Base-by-base conservation (phyloP, 2,329 filamentous ascomycete genomes). In the Pyrenophora seminiperda region DNA sequence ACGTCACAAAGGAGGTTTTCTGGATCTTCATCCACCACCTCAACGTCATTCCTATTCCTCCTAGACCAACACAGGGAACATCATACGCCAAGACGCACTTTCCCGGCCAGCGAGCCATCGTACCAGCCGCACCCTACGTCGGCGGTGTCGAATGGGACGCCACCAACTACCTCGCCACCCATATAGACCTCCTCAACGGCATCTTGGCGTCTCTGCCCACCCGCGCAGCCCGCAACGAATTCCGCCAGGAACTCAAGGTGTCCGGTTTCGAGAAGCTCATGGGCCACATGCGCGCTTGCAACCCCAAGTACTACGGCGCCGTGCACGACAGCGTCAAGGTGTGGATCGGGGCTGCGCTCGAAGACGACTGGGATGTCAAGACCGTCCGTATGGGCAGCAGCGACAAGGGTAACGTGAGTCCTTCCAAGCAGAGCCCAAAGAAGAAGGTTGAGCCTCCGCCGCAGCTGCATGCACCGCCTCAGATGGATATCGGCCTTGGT, bases 111-210 rank as follows among this genome's bases (percentile, higher is more conserved):
- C 86, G 91, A 0, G 89, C 92, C 3, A 94, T 94, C 0, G 91
- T 97, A 1, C 91, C 93, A 19, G 93, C 94, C 13, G 93, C 93
- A 4, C 93, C 93, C 1, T 97, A 97, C 68, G 92, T 97, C 33
- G 94, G 94, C 40, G 93, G 94, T 45, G 94, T 97, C 7, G 94
- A 99, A 74, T 97, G 94, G 94, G 94, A 97, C 70, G 94, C 94
- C 2, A 97, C 94, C 7, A 97, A 96, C 73, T 97, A 97, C 71
- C 81, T 97, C 9, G 91, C 93, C 14, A 90, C 89, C 0, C 93
- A 99, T 67, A 81, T 99, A 7, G 94, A 97, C 67, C 85, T 99
- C 9, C 76, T 97, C 63, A 99, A 97, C 67, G 93, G 91, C 22
- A 84, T 97, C 48, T 77, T 97, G 49, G 90, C 93, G 1, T 93